Conservation (phyloP, 805 yeast species). For the Lachancea sp. region DNA sequence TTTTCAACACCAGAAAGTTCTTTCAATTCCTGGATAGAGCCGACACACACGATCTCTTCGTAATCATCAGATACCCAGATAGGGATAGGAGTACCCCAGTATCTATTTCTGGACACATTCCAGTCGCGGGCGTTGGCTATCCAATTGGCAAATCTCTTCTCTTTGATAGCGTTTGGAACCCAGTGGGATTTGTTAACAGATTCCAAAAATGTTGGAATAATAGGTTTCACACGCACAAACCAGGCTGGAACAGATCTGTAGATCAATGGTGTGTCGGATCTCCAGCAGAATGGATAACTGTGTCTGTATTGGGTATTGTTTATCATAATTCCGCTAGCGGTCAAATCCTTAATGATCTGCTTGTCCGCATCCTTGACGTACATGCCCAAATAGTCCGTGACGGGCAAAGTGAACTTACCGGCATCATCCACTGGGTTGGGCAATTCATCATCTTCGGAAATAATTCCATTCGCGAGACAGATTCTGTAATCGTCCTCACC, state of each 20-base stretch:
- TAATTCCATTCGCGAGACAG: constrained; percentile 68
- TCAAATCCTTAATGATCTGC: constrained; percentile 75
- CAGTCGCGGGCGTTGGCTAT: constrained; percentile 98
- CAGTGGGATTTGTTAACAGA: constrained; percentile 84
- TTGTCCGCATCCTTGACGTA: constrained; percentile 96
- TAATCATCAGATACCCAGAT: constrained; percentile 94
- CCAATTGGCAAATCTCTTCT: constrained; percentile 96
- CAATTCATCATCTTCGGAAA: constrained; percentile 58
- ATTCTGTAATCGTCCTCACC: constrained; percentile 97
- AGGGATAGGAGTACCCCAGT: constrained; percentile 99
- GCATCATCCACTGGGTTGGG: constrained; percentile 95
- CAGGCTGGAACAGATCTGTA: constrained; percentile 98
- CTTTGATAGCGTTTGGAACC: constrained; percentile 90
- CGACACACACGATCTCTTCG: constrained; percentile 88
- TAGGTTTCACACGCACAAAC: constrained; percentile 87
- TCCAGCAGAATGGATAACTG: constrained; percentile 99
- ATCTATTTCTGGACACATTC: constrained; percentile 96
- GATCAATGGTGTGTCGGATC: constrained; percentile 96
- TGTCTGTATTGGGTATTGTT: constrained; percentile 81
- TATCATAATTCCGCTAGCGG: constrained; percentile 68
- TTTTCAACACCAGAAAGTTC: constrained; percentile 74
- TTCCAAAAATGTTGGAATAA: constrained; percentile 81
- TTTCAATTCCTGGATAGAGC: constrained; percentile 82
- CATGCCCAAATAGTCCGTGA: constrained; percentile 66
- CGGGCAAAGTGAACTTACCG: constrained; percentile 76